Conservation (phyloP, 169 alveolate genomes). For the Plasmodium malariae region DNA sequence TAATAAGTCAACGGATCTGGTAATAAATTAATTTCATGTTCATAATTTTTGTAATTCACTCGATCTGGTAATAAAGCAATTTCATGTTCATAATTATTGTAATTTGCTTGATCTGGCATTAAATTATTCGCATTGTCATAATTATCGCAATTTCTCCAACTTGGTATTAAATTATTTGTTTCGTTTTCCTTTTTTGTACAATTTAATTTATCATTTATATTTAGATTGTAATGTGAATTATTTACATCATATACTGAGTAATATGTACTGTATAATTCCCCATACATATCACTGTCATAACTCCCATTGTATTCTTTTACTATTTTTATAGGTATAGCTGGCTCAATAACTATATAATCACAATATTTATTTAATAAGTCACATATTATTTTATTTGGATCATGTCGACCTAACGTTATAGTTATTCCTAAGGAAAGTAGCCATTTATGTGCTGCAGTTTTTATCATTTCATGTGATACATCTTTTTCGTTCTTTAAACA, state of each 20-base stretch:
- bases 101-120: neutral
- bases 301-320: conserved; percentile 40
- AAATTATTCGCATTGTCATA: conserved; percentile 8
- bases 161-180: neutral
- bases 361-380: conserved; percentile 64
- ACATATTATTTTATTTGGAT: conserved; percentile 60
- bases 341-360: conserved; percentile 75
- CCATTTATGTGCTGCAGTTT: conserved; percentile 74
- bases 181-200: neutral
- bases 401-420: conserved; percentile 76
- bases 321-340: conserved; percentile 74
- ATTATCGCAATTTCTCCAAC: neutral
- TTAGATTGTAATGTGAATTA: conserved; percentile 14
- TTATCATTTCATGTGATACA: conserved; percentile 53
- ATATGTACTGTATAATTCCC: conserved; percentile 40
- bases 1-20: neutral
- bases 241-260: conserved; percentile 54
- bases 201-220: neutral
- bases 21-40: neutral
- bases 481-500: conserved; percentile 66
- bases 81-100: neutral
- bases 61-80: too few relatives aligned
- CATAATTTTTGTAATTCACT: too few relatives aligned
- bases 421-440: conserved; percentile 71
- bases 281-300: conserved; percentile 4